Evolutionary conservation across 192 early-diverging fungal species (phyloP).

Genomic region (Spizellomyces sp.): DNA sequence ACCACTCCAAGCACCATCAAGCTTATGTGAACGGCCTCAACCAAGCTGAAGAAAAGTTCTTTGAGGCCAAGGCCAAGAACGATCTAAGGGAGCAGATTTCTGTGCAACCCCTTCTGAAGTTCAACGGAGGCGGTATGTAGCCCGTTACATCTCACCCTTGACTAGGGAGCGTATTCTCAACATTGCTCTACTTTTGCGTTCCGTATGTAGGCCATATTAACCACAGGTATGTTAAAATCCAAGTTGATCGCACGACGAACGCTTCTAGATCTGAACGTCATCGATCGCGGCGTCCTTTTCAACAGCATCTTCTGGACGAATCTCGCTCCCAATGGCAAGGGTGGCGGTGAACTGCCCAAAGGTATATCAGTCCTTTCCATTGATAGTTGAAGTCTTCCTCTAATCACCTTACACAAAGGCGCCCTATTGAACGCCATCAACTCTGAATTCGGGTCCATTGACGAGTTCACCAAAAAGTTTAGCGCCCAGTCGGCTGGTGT

Average conservation of each 20-base stretch:
- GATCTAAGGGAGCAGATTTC: slow-evolving; percentile 76
- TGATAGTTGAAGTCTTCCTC: neutral
- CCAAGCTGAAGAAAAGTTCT: slow-evolving; percentile 89
- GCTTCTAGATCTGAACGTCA: neutral
- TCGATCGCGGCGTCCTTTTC: slow-evolving; percentile 8
- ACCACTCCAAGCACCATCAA: slow-evolving; percentile 95
- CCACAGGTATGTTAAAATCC: slow-evolving; percentile 30
- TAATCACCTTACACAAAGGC: slow-evolving; percentile 20
- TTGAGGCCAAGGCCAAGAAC: slow-evolving; percentile 64
- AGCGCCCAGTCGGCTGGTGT: slow-evolving; percentile 79
- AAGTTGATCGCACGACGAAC: neutral
- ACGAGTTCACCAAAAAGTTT: slow-evolving; percentile 76
- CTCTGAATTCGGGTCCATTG: slow-evolving; percentile 80
- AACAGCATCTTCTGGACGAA: slow-evolving; percentile 95
- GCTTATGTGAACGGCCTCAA: slow-evolving; percentile 88
- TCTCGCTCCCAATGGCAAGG: slow-evolving; percentile 77
- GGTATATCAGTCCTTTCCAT: slow-evolving; percentile 33
- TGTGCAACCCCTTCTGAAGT: slow-evolving; percentile 81
- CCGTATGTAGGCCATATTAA: slow-evolving; percentile 36
- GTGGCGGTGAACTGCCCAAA: slow-evolving; percentile 75
- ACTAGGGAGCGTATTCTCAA: neutral
- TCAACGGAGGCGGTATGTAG: slow-evolving; percentile 84
- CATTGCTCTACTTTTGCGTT: neutral
- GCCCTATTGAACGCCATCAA: slow-evolving; percentile 74
- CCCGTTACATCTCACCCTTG: too few relatives aligned